Evolutionary conservation across 2,329 filamentous ascomycete genomes (phyloP), one percentile per base, ranked within the genome.

Genomic region (Amphichorda felina): DNA sequence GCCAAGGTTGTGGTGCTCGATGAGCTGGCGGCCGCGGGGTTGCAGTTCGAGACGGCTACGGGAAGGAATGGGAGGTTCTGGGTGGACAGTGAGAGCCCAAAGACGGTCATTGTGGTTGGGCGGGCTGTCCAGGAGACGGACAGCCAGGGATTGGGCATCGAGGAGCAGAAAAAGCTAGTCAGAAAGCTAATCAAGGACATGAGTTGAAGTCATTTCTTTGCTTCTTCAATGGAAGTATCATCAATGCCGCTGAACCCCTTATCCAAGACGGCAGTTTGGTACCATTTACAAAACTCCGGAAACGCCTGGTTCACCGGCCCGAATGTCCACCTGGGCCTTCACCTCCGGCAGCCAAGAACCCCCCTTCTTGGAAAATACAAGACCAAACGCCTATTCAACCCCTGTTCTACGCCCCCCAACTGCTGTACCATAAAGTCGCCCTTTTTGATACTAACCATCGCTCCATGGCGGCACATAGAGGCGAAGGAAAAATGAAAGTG

Each of bases 51-150:
- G 65, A 83, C 93, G 40, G 89, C 89, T 1, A 83, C 94, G 8
- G 91, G 91, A 14, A 75, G 86, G 50, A 98, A 98, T 56, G 91
- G 91, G 28, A 80, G 76, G 55, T 73, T 96, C 16, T 96, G 91
- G 87, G 82, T 96, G 11, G 79, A 89, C 50, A 87, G 82, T 45
- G 82, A 81, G 19, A 81, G 68, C 41, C 62, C 80, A 26, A 81
- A 72, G 59, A 78, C 76, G 22, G 79, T 87, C 7, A 63, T 94
- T 41, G 71, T 76, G 1, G 82, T 96, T 38, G 89, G 88, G 1
- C 75, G 75, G 45, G 83, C 85, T 30, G 63, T 98, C 33, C 70
- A 72, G 48, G 75, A 84, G 52, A 81, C 80, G n/a, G 88, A 96
- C 53, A 71, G 80, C 49, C 69, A 70, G 36, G 63, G 62, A 3